Conservation (phyloP, 2,329 filamentous ascomycete species). For the Exophiala calicioides region DNA sequence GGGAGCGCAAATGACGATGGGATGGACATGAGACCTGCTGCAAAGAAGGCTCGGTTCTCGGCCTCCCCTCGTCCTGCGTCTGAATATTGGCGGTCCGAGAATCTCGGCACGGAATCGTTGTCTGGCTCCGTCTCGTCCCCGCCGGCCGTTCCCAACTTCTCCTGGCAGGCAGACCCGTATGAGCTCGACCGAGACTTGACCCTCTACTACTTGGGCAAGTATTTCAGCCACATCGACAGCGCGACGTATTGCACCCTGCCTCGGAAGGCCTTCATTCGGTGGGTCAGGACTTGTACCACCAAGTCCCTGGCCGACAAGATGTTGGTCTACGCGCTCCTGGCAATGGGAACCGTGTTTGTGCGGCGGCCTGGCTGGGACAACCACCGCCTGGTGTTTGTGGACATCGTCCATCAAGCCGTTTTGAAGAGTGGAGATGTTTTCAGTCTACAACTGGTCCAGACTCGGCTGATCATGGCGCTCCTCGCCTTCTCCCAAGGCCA, state of each 20-base stretch:
- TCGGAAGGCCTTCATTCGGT: constrained; percentile 53
- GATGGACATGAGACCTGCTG: constrained; percentile 33
- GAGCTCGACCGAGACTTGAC: constrained; percentile 52
- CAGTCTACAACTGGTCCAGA: constrained; percentile 66
- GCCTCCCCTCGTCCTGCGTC: constrained; percentile 24
- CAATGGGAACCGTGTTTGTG: constrained; percentile 59
- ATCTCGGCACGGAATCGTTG: constrained; percentile 5
- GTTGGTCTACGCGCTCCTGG: constrained; percentile 62
- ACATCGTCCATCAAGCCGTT: constrained; percentile 60
- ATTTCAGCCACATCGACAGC: constrained; percentile 59
- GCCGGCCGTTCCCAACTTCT: constrained; percentile 23
- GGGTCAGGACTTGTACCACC: constrained; percentile 51
- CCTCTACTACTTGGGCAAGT: constrained; percentile 55
- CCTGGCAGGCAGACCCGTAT: constrained; percentile 58
- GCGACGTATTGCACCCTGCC: constrained; percentile 60
- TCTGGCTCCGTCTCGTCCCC: constrained; percentile 7
- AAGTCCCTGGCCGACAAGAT: constrained; percentile 59
- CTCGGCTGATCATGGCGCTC: constrained; percentile 65
- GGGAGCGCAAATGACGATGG: constrained; percentile 32
- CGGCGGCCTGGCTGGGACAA: constrained; percentile 41
- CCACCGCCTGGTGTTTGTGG: constrained; percentile 52
- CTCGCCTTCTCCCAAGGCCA: constrained; percentile 65
- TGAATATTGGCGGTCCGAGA: constrained; percentile 5
- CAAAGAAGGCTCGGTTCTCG: constrained; percentile 29
- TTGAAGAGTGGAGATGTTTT: constrained; percentile 54